Percentiles rank a stretch among this genome's conserved stretches.
Conservation (phyloP, 2,329 filamentous ascomycete genomes). For the Botryosphaeria dothidea region DNA sequence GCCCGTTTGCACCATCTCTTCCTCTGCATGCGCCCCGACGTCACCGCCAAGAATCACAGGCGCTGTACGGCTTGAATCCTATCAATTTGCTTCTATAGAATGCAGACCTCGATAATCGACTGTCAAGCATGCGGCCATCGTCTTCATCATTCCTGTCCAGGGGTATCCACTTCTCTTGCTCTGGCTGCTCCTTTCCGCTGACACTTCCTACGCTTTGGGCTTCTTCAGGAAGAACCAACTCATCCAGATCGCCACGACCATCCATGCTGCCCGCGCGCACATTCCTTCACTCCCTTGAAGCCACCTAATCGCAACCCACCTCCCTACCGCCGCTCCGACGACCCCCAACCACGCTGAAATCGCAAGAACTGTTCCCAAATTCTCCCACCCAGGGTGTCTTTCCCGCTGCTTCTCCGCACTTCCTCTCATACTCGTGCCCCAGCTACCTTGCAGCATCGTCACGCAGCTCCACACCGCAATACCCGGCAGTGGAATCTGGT, state of each 20-base stretch:
- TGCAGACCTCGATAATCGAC: no score
- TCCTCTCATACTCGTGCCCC: conserved; percentile 38
- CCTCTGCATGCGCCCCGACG: no score
- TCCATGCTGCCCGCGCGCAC: neutral
- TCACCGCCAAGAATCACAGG: no score
- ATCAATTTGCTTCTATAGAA: no score
- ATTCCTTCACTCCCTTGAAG: neutral
- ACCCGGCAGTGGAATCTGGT: conserved; percentile 36
- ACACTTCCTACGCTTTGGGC: neutral
- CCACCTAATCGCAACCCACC: neutral
- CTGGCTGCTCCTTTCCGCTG: no score
- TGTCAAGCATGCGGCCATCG: no score
- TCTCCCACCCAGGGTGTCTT: neutral
- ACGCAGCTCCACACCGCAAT: conserved; percentile 39
- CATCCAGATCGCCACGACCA: neutral
- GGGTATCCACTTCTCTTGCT: no score
- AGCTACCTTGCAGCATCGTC: conserved; percentile 36
- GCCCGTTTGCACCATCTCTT: no score
- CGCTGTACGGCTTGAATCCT: no score
- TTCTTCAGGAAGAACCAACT: neutral
- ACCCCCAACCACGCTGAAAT: neutral
- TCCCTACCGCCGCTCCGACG: neutral
- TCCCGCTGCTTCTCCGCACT: neutral
- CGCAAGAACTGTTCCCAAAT: neutral
- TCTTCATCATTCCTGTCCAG: no score